Evolutionary conservation across 139 green algal genomes (phyloP).

Genomic region (Volvox reticuliferus): DNA sequence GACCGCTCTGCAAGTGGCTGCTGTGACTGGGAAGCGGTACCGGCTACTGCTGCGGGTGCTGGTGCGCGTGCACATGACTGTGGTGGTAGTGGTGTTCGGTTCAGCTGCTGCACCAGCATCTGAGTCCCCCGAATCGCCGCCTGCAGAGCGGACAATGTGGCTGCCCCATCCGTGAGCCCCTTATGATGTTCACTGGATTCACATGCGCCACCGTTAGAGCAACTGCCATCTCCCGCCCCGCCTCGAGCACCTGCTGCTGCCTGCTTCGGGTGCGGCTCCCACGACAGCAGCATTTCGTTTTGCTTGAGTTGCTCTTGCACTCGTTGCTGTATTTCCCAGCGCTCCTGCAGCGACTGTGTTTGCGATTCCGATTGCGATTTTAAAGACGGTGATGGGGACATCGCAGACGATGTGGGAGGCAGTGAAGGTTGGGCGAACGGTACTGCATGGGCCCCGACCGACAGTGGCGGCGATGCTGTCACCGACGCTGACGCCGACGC

Average conservation of each 20-base stretch:
- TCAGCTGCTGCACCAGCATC: slow-evolving; percentile 2
- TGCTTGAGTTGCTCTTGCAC: background rate
- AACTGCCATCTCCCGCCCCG: background rate
- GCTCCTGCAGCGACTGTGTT: background rate
- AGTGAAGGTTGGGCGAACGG: background rate
- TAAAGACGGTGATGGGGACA: background rate
- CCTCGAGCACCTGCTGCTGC: no score
- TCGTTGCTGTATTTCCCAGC: background rate
- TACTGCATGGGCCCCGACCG: background rate
- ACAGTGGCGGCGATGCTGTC: background rate
- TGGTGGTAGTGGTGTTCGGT: background rate
- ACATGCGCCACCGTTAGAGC: background rate
- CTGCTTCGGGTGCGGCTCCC: background rate
- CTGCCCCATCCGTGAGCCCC: no score
- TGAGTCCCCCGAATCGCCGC: background rate
- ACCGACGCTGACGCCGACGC: background rate
- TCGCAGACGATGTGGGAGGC: background rate
- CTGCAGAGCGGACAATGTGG: background rate
- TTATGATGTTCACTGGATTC: background rate
- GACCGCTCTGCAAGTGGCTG: no score
- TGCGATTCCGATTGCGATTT: background rate
- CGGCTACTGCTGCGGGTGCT: background rate
- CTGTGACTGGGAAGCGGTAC: background rate
- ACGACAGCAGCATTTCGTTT: background rate
- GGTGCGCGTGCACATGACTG: background rate